phyloP scores from a whole-genome alignment of 768 basidiomycete genomes.

The Suillus spraguei region DNA sequence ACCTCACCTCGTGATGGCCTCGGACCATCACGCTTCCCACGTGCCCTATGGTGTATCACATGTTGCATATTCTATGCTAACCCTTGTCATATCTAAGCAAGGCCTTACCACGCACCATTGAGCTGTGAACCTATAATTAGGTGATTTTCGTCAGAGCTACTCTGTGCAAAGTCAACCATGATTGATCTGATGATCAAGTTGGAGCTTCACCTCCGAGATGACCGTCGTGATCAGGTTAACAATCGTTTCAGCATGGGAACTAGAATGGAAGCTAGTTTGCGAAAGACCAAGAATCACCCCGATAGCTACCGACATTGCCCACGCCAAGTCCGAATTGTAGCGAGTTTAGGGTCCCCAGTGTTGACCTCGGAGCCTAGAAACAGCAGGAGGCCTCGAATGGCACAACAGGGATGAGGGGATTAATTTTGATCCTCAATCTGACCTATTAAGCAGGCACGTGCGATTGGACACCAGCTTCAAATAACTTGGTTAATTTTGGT shows the following conservation, averaged over 20 bases:
- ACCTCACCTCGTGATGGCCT: conserved; percentile 45
- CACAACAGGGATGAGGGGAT: not conserved
- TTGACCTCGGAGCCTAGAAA: not conserved
- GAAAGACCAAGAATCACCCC: not conserved
- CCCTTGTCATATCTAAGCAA: not conserved
- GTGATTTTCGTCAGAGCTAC: not conserved
- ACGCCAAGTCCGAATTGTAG: not conserved
- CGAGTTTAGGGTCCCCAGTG: not conserved
- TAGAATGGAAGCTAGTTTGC: not conserved
- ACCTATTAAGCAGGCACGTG: not conserved
- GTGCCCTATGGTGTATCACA: conserved; percentile 16
- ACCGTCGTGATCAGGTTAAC: not conserved
- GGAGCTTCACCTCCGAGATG: not conserved
- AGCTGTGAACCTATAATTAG: not conserved
- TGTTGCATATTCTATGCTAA: not conserved
- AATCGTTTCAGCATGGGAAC: not conserved
- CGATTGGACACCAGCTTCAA: not conserved
- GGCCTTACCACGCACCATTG: not conserved
- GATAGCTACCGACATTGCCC: not conserved
- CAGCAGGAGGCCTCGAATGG: not conserved
- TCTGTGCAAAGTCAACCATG: not conserved
- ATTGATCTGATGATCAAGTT: conserved; percentile 1
- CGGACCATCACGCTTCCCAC: conserved; percentile 11
- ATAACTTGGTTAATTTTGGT: not conserved
- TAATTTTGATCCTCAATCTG: not conserved